Conservation (phyloP, 257 asterid genomes). For the Nicotiana tomentosiformis region DNA sequence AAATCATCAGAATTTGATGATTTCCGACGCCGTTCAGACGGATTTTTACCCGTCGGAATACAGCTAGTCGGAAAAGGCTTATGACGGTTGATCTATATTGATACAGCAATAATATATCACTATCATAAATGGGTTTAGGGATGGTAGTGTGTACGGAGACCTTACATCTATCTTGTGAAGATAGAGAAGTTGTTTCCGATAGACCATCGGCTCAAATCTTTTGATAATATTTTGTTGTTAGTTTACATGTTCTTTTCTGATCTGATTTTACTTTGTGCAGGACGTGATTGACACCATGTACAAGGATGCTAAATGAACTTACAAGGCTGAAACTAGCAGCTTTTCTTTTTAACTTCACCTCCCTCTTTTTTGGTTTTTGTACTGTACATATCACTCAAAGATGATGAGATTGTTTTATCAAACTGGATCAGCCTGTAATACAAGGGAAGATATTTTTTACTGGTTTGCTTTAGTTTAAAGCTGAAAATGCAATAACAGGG, state of each 20-base stretch:
- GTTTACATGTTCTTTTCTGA: neutral
- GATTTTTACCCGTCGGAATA: no score
- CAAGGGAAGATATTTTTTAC: neutral
- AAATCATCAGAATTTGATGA: no score
- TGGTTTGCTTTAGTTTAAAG: neutral
- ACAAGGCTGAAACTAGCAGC: neutral
- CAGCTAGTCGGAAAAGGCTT: no score
- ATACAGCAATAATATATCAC: no score
- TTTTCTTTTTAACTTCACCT: neutral
- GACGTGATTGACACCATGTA: constrained; percentile 60
- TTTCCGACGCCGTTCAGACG: no score
- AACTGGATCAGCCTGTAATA: neutral
- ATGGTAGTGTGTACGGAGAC: no score
- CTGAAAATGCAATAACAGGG: no score
- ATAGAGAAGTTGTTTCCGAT: no score
- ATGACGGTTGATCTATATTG: no score
- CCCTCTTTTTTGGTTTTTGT: neutral
- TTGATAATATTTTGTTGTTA: neutral
- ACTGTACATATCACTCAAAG: neutral
- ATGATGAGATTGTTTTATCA: neutral
- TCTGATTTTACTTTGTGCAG: constrained; percentile 32
- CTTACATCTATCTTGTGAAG: no score
- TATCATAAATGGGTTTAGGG: no score
- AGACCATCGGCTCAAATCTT: no score
- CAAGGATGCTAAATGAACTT: constrained; percentile 50